A percentile compares a stretch with the other conserved stretches of the same genome.
phyloP scores from a whole-genome alignment of 2,329 filamentous ascomycete species.

The Colletotrichum godetiae region DNA sequence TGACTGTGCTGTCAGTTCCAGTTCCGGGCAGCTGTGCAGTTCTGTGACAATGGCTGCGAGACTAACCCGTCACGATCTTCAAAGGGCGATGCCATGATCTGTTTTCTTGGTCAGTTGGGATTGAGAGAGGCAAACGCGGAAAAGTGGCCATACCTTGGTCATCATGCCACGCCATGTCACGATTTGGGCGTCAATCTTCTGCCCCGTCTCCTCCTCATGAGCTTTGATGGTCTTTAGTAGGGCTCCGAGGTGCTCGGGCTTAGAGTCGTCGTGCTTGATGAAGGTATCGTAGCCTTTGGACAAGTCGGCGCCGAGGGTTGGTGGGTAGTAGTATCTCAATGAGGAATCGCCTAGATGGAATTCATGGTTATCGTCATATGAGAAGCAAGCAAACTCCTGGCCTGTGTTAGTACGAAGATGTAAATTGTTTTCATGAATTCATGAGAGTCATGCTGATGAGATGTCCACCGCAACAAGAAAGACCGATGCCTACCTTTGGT shows the following conservation, averaged over 20 bases:
- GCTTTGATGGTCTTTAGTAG: slow-evolving; percentile 80
- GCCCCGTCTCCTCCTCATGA: slow-evolving; percentile 75
- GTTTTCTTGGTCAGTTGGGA: not conserved
- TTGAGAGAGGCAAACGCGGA: not conserved
- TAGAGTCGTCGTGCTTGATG: slow-evolving; percentile 81
- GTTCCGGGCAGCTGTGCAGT: not conserved
- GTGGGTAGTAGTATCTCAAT: slow-evolving; percentile 89
- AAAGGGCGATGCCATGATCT: slow-evolving; percentile 90
- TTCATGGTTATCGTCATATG: slow-evolving; percentile 85
- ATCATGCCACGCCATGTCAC: slow-evolving; percentile 98
- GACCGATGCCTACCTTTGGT: slow-evolving; percentile 68
- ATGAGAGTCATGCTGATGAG: not conserved
- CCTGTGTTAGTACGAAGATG: not conserved
- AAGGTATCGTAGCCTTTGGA: slow-evolving; percentile 86
- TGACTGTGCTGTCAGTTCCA: slow-evolving; percentile 46
- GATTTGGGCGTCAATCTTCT: slow-evolving; percentile 79
- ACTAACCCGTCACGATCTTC: slow-evolving; percentile 82
- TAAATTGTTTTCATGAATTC: not conserved
- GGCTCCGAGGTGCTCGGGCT: slow-evolving; percentile 89
- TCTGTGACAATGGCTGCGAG: not conserved
- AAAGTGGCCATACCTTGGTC: slow-evolving; percentile 79
- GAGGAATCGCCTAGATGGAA: slow-evolving; percentile 83
- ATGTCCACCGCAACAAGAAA: not conserved
- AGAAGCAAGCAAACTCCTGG: slow-evolving; percentile 92
- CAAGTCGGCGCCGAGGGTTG: slow-evolving; percentile 76